Evolutionary conservation across 495 filamentous ascomycete genomes (phyloP), one percentile per base, ranked within the genome.

Genomic region (Penicillium taxi): DNA sequence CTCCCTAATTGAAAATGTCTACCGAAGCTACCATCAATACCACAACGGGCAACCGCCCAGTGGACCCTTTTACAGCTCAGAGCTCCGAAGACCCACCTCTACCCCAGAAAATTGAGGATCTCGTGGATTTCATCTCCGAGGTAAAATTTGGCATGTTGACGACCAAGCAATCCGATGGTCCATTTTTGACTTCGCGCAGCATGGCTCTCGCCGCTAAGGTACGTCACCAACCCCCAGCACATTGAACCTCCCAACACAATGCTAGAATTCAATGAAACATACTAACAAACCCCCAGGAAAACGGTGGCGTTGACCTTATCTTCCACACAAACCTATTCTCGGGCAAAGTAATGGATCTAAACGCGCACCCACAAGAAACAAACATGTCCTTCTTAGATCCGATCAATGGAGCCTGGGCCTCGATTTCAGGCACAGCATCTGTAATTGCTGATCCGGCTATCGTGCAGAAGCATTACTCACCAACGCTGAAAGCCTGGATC

Each of bases 291-390:
- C 32, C 8, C 8, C 23, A 89, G 84, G 81, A 91, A 62, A 70
- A 71, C 44, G 77, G 79, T 45, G 82, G 81, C 50, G 74, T 93
- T 32, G 88, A 95, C 59, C 77, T 94, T 30, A 72, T 94, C 61
- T 95, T 96, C 75, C 81, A 91, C 67, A 86, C 87, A 47, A 95
- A 95, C 69, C 86, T 86, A 41, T 84, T 91, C 57, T 88, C 85
- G 23, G 83, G 85, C 60, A 95, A 96, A 67, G 89, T 86, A 9
- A 73, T 85, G 61, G 88, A 95, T 53, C 73, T 96, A 11, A 62
- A 70, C 30, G 62, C 64, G 12, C 82, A 95, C 65, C 71, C 78
- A 0, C 44, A 54, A 32, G 77, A 88, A 57, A 74, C 82, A 56
- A 95, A 95, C 68, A 74, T 95, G 55, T 77, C 78, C 33, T 96